Conservation (phyloP, 2,329 filamentous ascomycete species). For the Cryphonectria radicalis region DNA sequence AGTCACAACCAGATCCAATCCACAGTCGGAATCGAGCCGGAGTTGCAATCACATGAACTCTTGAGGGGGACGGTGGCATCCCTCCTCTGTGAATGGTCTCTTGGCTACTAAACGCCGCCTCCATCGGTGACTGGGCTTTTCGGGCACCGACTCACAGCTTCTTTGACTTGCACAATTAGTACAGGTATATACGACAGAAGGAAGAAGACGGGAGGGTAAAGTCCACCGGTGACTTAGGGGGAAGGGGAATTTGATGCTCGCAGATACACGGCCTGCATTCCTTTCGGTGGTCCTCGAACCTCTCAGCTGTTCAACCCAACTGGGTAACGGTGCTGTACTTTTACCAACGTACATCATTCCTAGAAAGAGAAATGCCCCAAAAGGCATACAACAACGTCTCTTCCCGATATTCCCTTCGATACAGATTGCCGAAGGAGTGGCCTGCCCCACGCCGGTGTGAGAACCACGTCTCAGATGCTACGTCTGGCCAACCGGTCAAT, state of each 20-base stretch:
- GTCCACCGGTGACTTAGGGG: neutral
- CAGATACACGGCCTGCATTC: neutral
- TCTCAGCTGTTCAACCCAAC: neutral
- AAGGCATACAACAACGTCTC: neutral
- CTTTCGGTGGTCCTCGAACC: neutral
- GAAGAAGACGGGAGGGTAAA: neutral
- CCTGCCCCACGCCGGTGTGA: neutral
- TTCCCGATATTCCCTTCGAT: neutral
- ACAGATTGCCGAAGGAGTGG: constrained; percentile 3
- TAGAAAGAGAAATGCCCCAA: neutral
- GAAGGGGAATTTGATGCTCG: neutral
- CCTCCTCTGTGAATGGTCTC: neutral
- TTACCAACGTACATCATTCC: neutral
- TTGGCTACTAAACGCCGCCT: neutral
- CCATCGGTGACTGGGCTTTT: neutral
- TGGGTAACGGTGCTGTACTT: neutral
- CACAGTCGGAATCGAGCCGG: neutral
- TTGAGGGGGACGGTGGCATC: neutral
- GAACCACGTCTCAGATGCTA: neutral
- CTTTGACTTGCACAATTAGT: neutral
- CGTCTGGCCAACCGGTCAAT: neutral
- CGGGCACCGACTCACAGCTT: neutral
- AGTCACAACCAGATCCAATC: neutral
- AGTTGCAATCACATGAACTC: neutral
- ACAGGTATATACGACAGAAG: neutral